These are phyloP conservation scores for Aureobasidium sp. DNA, from an alignment of 2,329 filamentous ascomycete species.

Conservation along the genomic window DNA sequence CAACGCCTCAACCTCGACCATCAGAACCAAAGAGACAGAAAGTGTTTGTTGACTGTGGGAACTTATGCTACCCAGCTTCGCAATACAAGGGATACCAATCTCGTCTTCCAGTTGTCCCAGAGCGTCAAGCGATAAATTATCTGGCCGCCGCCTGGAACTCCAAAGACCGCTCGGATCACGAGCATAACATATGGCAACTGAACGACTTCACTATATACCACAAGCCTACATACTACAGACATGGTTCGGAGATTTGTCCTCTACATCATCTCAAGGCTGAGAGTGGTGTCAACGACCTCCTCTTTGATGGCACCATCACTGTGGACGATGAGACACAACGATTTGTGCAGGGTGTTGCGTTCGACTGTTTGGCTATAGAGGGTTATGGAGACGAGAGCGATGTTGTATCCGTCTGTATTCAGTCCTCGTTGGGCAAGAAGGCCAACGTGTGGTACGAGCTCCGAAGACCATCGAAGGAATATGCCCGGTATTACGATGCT, in stretches of 20 bases:
- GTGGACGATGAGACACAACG: slow-evolving; percentile 30
- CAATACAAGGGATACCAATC: background rate
- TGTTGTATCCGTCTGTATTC: slow-evolving; percentile 49
- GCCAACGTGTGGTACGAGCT: slow-evolving; percentile 57
- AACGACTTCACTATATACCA: background rate
- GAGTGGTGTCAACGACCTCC: slow-evolving; percentile 33
- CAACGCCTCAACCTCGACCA: background rate
- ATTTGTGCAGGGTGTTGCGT: slow-evolving; percentile 49
- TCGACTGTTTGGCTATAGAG: slow-evolving; percentile 54
- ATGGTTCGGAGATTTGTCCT: slow-evolving; percentile 44
- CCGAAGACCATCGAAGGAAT: slow-evolving; percentile 47
- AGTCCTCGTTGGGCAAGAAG: slow-evolving; percentile 35
- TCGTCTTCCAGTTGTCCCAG: background rate
- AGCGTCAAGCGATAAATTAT: background rate
- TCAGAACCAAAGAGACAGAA: background rate
- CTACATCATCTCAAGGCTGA: slow-evolving; percentile 44
- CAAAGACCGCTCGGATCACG: background rate
- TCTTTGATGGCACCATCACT: slow-evolving; percentile 53
- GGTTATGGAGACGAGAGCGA: slow-evolving; percentile 50
- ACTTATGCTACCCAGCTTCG: background rate
- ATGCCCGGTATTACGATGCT: slow-evolving; percentile 50
- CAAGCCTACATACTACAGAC: slow-evolving; percentile 9
- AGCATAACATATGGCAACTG: slow-evolving; percentile 6
- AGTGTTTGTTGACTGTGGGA: background rate
- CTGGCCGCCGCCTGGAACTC: background rate